Evolutionary conservation across 1,284 basidiomycete species (phyloP), one percentile per base, ranked within the genome.

Genomic region (Mycosarcoma mackinlayi): DNA sequence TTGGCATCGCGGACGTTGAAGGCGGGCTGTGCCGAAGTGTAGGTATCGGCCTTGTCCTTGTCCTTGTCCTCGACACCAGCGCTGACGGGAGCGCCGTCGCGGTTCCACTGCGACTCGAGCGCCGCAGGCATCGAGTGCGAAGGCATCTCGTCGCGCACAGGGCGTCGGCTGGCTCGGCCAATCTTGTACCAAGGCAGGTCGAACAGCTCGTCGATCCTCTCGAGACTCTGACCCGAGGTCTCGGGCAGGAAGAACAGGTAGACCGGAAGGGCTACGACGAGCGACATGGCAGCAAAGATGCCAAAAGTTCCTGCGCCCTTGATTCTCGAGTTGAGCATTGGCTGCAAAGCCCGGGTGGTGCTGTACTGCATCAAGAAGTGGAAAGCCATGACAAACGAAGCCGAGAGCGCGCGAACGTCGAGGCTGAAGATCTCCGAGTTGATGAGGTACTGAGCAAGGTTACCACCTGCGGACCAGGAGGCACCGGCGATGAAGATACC

Each of bases 161-260:
- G 67, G 23, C 67, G 48, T 37, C 67, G 52, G 37, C 56, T 60
- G 19, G 67, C 67, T 14, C 57, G 49, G 16, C 62, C 67, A 27
- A 71, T 71, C 58, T 65, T 71, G 62, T 71, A 71, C 67, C 67
- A 71, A 1, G 67, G 62, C 52, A 71, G 24, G 25, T 71, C 67
- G 51, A 71, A 71, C 8, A 71, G 52, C 58, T 71, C 62, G 45
- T 71, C 67, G 54, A 71, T 65, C 40, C 38, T 65, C 67, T 71
- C 67, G 30, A 71, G 47, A 48, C 57, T 61, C 67, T 58, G 54
- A n/a, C 67, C 67, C 41, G 62, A 61, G 3, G 67, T 71, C 40
- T 71, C 67, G 45, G 67, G 67, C 19, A 71, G 58, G 45, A 71
- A 62, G 51, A 71, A 71, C 13, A 60, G 45, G 54, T 71, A 71